Conservation (phyloP, 352 stramenopile genomes). For the Phytophthora rubi region DNA sequence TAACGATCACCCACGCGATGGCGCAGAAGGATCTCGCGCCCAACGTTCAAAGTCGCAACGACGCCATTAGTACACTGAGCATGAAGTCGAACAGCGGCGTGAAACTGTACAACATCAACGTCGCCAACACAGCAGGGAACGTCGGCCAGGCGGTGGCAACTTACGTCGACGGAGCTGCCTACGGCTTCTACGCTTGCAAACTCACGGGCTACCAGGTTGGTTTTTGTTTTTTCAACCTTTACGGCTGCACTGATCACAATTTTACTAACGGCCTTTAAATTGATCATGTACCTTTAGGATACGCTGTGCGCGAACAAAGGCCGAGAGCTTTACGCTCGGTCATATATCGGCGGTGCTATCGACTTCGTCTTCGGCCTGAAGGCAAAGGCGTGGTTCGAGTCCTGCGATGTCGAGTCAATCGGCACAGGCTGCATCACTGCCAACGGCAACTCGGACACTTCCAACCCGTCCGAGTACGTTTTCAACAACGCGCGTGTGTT, state of each 20-base stretch:
- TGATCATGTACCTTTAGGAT: background rate
- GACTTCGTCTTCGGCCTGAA: constrained; percentile 23
- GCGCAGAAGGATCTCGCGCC: background rate
- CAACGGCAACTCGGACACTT: constrained; percentile 18
- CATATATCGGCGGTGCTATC: constrained; percentile 21
- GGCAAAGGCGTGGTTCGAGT: constrained; percentile 23
- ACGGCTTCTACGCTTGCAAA: constrained; percentile 27
- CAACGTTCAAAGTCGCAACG: background rate
- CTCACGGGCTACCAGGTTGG: constrained; percentile 12
- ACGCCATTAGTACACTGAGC: background rate
- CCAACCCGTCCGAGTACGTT: constrained; percentile 13
- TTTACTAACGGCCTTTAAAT: no score
- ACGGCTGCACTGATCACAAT: no score
- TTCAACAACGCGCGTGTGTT: constrained; percentile 25
- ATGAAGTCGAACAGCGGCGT: constrained; percentile 13
- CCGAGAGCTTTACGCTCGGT: constrained; percentile 8
- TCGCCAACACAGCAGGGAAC: constrained; percentile 21
- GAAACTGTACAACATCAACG: constrained; percentile 27
- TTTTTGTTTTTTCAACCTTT: no score
- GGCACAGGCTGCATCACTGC: constrained; percentile 11
- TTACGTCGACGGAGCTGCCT: constrained; percentile 13
- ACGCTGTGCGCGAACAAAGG: constrained; percentile 18
- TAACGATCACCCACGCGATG: constrained; percentile 7
- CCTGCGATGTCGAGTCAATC: constrained; percentile 10
- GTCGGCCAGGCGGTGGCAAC: constrained; percentile 18